Evolutionary conservation across 148 eudicot species (phyloP), one percentile per base, ranked within the genome.

Genomic region (Gaultheria prostrata): DNA sequence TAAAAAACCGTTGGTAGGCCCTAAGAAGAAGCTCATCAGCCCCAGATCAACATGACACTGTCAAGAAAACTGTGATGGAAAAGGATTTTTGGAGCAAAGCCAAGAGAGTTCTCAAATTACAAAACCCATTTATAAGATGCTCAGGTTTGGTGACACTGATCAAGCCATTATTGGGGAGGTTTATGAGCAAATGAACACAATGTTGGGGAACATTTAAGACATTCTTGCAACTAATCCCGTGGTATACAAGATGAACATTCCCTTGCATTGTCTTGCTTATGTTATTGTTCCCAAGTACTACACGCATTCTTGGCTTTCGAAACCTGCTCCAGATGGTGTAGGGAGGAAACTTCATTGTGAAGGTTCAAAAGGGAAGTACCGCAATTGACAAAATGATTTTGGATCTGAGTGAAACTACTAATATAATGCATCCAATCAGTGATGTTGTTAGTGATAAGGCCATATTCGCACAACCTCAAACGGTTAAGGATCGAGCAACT

Each of bases 221-320:
- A 26, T 67, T 26, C 65, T 57, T 57, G 21, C 6, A 26, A 13
- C 13, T 75, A 15, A 12, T 32, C 43, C 13, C 2, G 9, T 32
- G 3, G 76, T 32, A 32, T 35, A 33, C 13, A 79, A 67, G 43
- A 82, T 87, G 85, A 85, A 84, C 59, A 78, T 84, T 4, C 78
- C 87, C 0, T 30, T 79, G 50, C 83, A 87, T 87, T 87, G 78
- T 21, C 28, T 82, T 8, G 83, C 65, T 18, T 85, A 46, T 85
- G 83, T 82, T 3, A 46, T 80, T 1, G 77, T 74, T 17, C 86
- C 84, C 0, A 45, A 50, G 9, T 80, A 65, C 24, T 85, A 85
- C n/a, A 82, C 10, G 13, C 21, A 0, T 87, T 79, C 17, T 63
- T 82, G 65, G 1, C n/a, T 32, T 14, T 18, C 13, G 17, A 73